These are phyloP conservation scores for Dioszegia hungarica DNA, from an alignment of 768 basidiomycete genomes.

Conservation along the genomic window DNA sequence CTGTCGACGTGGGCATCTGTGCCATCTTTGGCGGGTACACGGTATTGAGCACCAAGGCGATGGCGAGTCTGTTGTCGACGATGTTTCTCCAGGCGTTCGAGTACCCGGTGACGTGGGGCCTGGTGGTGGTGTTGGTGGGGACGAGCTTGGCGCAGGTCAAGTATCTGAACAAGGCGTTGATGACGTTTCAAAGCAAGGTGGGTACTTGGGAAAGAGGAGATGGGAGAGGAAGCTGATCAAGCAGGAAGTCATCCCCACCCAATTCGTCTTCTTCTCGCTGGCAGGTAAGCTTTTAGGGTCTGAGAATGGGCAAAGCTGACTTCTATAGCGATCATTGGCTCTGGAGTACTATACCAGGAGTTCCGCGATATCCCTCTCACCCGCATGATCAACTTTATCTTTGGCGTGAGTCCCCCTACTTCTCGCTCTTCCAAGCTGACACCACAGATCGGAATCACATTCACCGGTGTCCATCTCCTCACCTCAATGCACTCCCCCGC, in stretches of 20 bases:
- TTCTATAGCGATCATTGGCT: conserved; percentile 71
- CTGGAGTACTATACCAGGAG: conserved; percentile 89
- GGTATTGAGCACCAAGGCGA: conserved; percentile 85
- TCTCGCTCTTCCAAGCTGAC: neutral
- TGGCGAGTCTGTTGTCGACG: conserved; percentile 76
- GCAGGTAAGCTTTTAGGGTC: conserved; percentile 51
- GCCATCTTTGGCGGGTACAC: conserved; percentile 59
- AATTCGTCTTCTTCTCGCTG: conserved; percentile 91
- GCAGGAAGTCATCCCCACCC: conserved; percentile 84
- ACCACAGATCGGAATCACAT: conserved; percentile 61
- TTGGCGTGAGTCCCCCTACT: conserved; percentile 30
- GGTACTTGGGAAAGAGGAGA: conserved; percentile 6
- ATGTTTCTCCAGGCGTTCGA: conserved; percentile 72
- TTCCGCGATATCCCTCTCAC: conserved; percentile 71
- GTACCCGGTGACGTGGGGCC: conserved; percentile 56
- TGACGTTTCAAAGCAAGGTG: conserved; percentile 89
- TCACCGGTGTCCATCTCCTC: conserved; percentile 81
- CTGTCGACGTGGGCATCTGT: conserved; percentile 69
- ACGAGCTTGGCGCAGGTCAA: conserved; percentile 49
- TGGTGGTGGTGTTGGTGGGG: conserved; percentile 57
- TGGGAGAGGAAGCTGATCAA: conserved; percentile 5
- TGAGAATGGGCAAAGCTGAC: neutral
- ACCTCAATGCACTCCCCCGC: conserved; percentile 49
- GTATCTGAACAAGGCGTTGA: conserved; percentile 59
- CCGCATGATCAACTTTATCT: conserved; percentile 36